Percentiles rank a stretch among this genome's conserved stretches.
Conservation (phyloP, 2,329 filamentous ascomycete genomes). For the Colletotrichum cereale region DNA sequence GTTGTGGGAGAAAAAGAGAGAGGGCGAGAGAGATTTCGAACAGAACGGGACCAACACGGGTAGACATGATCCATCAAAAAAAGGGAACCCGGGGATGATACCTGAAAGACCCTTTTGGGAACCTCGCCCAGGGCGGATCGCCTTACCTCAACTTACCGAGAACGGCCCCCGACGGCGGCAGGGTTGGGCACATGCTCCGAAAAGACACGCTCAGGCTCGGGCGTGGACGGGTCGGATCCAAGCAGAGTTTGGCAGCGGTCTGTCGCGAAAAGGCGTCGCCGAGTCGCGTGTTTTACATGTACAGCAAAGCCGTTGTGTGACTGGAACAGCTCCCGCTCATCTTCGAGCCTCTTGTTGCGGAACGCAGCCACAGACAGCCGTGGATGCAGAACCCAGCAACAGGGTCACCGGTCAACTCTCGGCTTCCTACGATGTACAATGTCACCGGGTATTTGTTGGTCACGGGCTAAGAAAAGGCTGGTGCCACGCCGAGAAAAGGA, state of each 20-base stretch:
- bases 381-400: too few species aligned
- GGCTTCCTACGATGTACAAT: not conserved
- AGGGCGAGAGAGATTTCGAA: not conserved
- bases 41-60: conserved; percentile 11
- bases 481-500: conserved; percentile 14
- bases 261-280: not conserved
- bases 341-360: conserved; percentile 12
- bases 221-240: conserved; percentile 2
- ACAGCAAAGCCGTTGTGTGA: not conserved
- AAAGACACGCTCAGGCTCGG: conserved; percentile 3
- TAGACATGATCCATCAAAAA: conserved; percentile 17
- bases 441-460: not conserved
- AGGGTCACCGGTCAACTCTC: not conserved
- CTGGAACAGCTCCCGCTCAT: conserved; percentile 4
- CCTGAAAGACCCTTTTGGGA: conserved; percentile 40
- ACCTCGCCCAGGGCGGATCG: conserved; percentile 32
- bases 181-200: conserved; percentile 26
- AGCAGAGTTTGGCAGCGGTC: not conserved
- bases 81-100: conserved; percentile 39
- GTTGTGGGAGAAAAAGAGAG: not conserved
- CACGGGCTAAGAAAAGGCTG: not conserved
- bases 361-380: not conserved
- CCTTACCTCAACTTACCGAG: conserved; percentile 41
- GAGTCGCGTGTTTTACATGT: not conserved
- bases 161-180: conserved; percentile 39